Evolutionary conservation across 164 flowering plant species (phyloP).

Genomic region (Macadamia tetraphylla): DNA sequence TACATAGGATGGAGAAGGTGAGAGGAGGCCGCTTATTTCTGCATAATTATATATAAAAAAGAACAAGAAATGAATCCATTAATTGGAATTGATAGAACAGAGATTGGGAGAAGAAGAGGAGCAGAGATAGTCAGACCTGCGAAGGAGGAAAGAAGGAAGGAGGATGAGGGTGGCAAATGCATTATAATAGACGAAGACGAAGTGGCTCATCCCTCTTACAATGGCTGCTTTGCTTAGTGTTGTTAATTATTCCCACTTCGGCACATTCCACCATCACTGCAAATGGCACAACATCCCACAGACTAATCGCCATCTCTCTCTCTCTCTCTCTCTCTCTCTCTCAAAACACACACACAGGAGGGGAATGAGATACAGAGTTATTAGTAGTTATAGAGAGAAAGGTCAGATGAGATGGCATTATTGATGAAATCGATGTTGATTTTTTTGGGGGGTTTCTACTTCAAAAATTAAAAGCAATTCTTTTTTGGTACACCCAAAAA

Average conservation of each 20-base stretch:
- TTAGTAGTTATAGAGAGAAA: too few species aligned
- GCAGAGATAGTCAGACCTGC: slow-evolving; percentile 25
- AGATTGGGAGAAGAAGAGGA: not conserved
- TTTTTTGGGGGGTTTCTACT: too few species aligned
- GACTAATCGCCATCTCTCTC: slow-evolving; percentile 18
- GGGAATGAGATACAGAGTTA: too few species aligned
- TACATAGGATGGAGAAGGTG: slow-evolving; percentile 26
- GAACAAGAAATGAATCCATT: not conserved
- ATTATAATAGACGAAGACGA: slow-evolving; percentile 61
- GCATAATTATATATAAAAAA: slow-evolving; percentile 1
- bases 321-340: slow-evolving; percentile 14
- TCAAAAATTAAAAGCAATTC: too few species aligned
- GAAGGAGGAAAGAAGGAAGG: slow-evolving; percentile 52
- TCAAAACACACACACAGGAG: too few species aligned
- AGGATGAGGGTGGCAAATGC: slow-evolving; percentile 56
- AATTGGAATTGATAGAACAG: not conserved
- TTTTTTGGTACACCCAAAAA: too few species aligned
- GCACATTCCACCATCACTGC: slow-evolving; percentile 47
- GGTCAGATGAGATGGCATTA: too few species aligned
- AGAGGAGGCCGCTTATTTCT: slow-evolving; percentile 22
- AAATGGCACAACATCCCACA: slow-evolving; percentile 42
- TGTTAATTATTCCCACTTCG: slow-evolving; percentile 48
- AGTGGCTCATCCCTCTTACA: slow-evolving; percentile 44
- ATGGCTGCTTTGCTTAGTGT: slow-evolving; percentile 64
- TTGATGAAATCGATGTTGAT: too few species aligned